These are phyloP conservation scores for Parascedosporium putredinis DNA, from an alignment of 2,329 filamentous ascomycete genomes.

Conservation along the genomic window DNA sequence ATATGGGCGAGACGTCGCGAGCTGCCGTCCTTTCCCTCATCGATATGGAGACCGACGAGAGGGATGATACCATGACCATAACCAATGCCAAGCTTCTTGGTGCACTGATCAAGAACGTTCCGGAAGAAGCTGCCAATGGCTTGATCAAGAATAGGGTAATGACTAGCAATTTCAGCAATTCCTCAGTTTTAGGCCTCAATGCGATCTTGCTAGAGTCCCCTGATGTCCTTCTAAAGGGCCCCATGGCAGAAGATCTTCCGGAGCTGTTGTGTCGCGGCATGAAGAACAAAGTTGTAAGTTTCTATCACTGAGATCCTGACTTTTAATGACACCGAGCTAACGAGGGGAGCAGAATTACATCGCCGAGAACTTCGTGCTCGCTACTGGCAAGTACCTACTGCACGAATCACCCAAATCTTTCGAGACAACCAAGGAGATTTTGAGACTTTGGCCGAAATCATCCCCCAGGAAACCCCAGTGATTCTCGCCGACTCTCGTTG, in stretches of 20 bases:
- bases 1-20: slow-evolving; percentile 88
- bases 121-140: slow-evolving; percentile 53
- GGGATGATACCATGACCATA: slow-evolving; percentile 68
- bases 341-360: slow-evolving; percentile 57
- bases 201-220: slow-evolving; percentile 77
- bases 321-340: not conserved
- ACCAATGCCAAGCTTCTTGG: slow-evolving; percentile 86
- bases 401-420: slow-evolving; percentile 57
- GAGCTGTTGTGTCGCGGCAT: slow-evolving; percentile 74
- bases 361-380: slow-evolving; percentile 78
- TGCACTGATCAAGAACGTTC: slow-evolving; percentile 78
- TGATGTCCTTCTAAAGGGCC: slow-evolving; percentile 52
- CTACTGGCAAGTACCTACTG: slow-evolving; percentile 83
- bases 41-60: slow-evolving; percentile 69
- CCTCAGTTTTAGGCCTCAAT: slow-evolving; percentile 80
- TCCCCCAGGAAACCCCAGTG: slow-evolving; percentile 68
- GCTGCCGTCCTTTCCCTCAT: slow-evolving; percentile 80
- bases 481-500: slow-evolving; percentile 76
- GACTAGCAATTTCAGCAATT: slow-evolving; percentile 61
- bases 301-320: not conserved
- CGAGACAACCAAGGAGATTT: slow-evolving; percentile 74
- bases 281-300: slow-evolving; percentile 60
- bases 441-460: slow-evolving; percentile 61
- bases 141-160: slow-evolving; percentile 66
- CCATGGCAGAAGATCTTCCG: slow-evolving; percentile 62